A percentile compares a stretch with the other conserved stretches of the same genome.
Evolutionary conservation across 2,329 filamentous ascomycete species (phyloP).

Genomic region (Polychaeton citri): DNA sequence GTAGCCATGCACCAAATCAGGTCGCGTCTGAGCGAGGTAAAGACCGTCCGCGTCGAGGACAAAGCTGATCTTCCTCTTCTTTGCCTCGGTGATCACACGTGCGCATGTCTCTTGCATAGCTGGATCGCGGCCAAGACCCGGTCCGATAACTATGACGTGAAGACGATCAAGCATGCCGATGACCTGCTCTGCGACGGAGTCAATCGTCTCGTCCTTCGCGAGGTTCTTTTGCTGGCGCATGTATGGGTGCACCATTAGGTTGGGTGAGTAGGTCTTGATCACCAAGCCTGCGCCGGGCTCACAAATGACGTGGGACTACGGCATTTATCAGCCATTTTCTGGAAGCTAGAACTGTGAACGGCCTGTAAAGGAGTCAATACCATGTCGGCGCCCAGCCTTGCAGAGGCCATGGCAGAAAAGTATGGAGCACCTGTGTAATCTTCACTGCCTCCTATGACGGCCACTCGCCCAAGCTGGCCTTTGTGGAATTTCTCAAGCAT

Average conservation of each 20-base stretch:
- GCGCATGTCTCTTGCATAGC: conserved; percentile 82
- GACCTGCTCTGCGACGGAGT: conserved; percentile 54
- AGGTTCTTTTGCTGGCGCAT: conserved; percentile 65
- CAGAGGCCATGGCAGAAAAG: conserved; percentile 95
- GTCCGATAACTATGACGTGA: conserved; percentile 85
- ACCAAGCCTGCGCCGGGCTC: conserved; percentile 71
- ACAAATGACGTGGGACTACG: conserved; percentile 83
- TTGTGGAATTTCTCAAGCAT: conserved; percentile 96
- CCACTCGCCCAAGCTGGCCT: conserved; percentile 83
- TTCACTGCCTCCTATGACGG: conserved; percentile 85
- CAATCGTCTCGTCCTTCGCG: conserved; percentile 40
- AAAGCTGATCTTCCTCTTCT: conserved; percentile 58
- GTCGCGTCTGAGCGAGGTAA: conserved; percentile 59
- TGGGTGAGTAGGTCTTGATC: conserved; percentile 96
- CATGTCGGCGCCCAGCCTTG: conserved; percentile 81
- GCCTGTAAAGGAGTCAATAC: conserved; percentile 32
- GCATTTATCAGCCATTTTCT: background rate
- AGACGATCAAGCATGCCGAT: conserved; percentile 72
- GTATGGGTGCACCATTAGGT: conserved; percentile 95
- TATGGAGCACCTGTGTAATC: conserved; percentile 97
- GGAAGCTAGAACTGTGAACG: background rate
- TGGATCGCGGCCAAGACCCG: conserved; percentile 76
- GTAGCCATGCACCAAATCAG: conserved; percentile 68
- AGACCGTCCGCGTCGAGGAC: conserved; percentile 89
- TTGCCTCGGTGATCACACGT: conserved; percentile 65